Conservation (phyloP, 2,329 filamentous ascomycete species). For the Colletotrichum sp. region DNA sequence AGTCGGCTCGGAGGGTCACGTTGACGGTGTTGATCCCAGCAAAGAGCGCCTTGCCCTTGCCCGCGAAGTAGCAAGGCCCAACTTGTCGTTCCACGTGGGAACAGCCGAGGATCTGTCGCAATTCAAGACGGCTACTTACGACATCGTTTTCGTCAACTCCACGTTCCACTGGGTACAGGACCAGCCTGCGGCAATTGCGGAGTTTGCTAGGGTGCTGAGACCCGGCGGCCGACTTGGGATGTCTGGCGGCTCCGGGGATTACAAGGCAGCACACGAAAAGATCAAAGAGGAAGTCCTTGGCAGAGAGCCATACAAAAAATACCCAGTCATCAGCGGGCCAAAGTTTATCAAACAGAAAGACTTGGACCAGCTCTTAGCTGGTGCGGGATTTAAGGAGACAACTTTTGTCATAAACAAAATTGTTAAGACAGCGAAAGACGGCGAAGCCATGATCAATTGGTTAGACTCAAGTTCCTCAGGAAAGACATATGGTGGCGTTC, state of each 20-base stretch:
- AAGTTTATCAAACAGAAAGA: not conserved
- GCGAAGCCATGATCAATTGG: constrained; percentile 4
- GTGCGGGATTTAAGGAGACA: not conserved
- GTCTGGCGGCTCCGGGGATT: constrained; percentile 4
- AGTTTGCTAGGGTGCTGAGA: constrained; percentile 2
- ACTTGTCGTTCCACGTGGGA: not conserved
- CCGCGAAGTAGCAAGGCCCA: not conserved
- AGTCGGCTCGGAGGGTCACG: not conserved
- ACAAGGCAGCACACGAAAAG: not conserved
- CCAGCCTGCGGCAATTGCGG: not conserved
- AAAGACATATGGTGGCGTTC: not conserved
- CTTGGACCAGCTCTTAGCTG: not conserved
- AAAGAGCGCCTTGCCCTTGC: not conserved
- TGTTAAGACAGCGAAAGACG: not conserved
- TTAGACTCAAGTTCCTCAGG: constrained; percentile 6
- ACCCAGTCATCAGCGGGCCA: not conserved
- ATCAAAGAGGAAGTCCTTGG: not conserved
- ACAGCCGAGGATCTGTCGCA: constrained; percentile 42
- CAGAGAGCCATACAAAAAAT: not conserved
- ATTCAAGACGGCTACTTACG: constrained; percentile 32
- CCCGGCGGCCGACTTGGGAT: constrained; percentile 3
- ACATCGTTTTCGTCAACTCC: constrained; percentile 33
- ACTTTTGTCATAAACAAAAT: not conserved
- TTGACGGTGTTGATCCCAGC: not conserved
- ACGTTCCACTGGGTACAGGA: constrained; percentile 11